phyloP scores from a whole-genome alignment of 164 flowering plant species.

The Nelumbo lutea region DNA sequence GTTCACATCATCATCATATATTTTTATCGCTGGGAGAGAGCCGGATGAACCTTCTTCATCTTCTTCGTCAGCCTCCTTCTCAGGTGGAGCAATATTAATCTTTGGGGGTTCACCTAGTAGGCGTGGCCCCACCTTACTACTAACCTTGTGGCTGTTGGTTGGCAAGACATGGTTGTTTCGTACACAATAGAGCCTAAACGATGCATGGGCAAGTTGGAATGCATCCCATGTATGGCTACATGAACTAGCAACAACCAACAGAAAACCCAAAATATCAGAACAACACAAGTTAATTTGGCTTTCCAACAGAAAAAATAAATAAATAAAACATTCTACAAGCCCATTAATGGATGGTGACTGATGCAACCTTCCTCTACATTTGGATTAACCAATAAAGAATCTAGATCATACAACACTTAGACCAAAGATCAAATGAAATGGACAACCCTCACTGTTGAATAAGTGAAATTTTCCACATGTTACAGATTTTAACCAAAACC shows the following conservation, averaged over 20 bases:
- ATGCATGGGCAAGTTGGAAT: constrained; percentile 90
- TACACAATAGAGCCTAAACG: constrained; percentile 72
- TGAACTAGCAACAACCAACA: constrained; percentile 48
- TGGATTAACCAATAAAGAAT: background rate
- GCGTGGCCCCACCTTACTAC: constrained; percentile 51
- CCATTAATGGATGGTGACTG: background rate
- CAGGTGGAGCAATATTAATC: constrained; percentile 49
- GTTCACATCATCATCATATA: constrained; percentile 83
- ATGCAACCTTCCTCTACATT: background rate
- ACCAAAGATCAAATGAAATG: background rate
- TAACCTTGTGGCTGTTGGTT: constrained; percentile 29
- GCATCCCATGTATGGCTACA: constrained; percentile 92
- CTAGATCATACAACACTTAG: background rate
- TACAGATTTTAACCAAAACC: too few relatives aligned
- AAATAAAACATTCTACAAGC: background rate
- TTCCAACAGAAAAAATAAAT: constrained; percentile 1
- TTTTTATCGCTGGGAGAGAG: constrained; percentile 66
- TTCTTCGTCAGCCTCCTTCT: constrained; percentile 50
- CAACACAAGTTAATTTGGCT: background rate
- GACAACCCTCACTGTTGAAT: background rate
- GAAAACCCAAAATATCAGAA: background rate
- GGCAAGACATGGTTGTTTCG: constrained; percentile 43
- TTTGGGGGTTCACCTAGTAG: constrained; percentile 84
- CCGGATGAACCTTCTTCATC: constrained; percentile 46
- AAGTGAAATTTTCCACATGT: background rate